These are phyloP conservation scores for Fistulifera solaris DNA, from an alignment of 108 stramenopile species.

Conservation along the genomic window DNA sequence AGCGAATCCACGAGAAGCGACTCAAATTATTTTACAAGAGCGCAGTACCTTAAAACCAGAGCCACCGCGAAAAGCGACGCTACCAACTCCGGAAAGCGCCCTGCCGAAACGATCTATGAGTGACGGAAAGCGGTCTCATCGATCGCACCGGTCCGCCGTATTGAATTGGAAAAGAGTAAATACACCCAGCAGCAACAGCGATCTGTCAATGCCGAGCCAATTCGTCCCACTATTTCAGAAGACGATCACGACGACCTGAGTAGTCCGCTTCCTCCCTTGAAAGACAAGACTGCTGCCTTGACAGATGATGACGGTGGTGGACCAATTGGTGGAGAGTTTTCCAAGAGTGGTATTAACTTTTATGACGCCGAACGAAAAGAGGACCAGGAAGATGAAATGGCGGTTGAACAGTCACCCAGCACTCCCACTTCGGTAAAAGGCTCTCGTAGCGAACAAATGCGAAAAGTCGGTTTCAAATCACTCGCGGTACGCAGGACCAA, in stretches of 20 bases:
- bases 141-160: not conserved
- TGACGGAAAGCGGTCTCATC: not conserved
- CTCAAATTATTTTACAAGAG: constrained; percentile 23
- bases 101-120: not conserved
- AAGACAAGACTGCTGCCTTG: not conserved
- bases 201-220: not conserved
- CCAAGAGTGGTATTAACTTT: constrained; percentile 45
- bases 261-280: not conserved
- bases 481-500: no score
- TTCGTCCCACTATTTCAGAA: not conserved
- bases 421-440: no score
- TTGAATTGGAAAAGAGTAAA: not conserved
- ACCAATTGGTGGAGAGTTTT: constrained; percentile 13
- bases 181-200: no score
- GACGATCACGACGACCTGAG: not conserved
- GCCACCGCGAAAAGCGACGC: not conserved
- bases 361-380: constrained; percentile 51
- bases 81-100: not conserved
- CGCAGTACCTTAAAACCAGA: constrained; percentile 9
- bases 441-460: constrained; percentile 11
- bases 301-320: not conserved
- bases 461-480: constrained; percentile 3
- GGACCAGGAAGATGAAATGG: constrained; percentile 5
- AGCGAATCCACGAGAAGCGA: constrained; percentile 32
- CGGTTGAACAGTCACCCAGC: no score